phyloP scores from a whole-genome alignment of 192 early-diverging fungal species.

The Coemansia sp. region DNA sequence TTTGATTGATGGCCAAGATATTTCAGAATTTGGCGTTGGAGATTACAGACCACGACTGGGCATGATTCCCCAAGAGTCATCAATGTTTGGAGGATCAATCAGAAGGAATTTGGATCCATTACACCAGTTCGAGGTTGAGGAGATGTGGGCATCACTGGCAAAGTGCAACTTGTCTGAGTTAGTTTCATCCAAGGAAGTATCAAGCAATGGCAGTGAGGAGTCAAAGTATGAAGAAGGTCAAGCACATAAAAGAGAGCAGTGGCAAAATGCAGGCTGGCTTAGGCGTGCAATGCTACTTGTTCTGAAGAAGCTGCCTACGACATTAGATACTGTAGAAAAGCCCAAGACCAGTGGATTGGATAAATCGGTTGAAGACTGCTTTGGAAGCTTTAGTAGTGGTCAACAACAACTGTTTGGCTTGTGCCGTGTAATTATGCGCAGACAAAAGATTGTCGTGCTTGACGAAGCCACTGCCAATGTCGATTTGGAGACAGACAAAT shows the following conservation, averaged over 20 bases:
- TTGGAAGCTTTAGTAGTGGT: neutral
- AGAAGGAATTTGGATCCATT: slow-evolving; percentile 73
- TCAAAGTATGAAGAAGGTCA: slow-evolving; percentile 6
- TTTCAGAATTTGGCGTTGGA: slow-evolving; percentile 69
- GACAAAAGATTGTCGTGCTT: slow-evolving; percentile 36
- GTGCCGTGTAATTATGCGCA: slow-evolving; percentile 27
- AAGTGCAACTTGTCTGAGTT: slow-evolving; percentile 14
- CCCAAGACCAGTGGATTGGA: neutral
- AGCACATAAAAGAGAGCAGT: neutral
- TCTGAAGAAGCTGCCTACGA: too few species aligned
- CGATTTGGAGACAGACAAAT: slow-evolving; percentile 45
- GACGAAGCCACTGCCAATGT: slow-evolving; percentile 35
- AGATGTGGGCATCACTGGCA: slow-evolving; percentile 3
- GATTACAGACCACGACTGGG: slow-evolving; percentile 53
- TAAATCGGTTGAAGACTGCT: neutral
- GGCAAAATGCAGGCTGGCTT: too few species aligned
- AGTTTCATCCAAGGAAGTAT: neutral
- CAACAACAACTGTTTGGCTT: too few species aligned
- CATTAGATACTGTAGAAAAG: too few species aligned
- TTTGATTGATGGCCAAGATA: slow-evolving; percentile 76
- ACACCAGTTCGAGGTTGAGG: slow-evolving; percentile 8
- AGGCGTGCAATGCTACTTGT: too few species aligned
- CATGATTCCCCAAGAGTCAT: slow-evolving; percentile 61
- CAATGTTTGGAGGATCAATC: slow-evolving; percentile 66
- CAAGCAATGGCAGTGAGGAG: neutral